Evolutionary conservation across 2,329 filamentous ascomycete species (phyloP).

Genomic region (Amylocarpus encephaloides): DNA sequence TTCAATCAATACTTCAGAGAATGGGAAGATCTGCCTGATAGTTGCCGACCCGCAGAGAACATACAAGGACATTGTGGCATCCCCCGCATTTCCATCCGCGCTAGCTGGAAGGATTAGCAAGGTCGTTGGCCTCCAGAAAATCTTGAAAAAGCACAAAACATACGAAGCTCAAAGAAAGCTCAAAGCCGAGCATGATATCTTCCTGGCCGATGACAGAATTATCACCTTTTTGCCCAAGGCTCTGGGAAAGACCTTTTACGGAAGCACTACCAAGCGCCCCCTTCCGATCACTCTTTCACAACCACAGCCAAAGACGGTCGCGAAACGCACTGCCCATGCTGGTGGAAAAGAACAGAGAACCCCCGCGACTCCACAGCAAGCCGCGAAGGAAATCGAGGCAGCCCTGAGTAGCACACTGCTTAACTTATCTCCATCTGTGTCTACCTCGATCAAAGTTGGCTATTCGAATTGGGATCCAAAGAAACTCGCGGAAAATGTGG

Average conservation of each 20-base stretch:
- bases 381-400: slow-evolving; percentile 76
- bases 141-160: slow-evolving; percentile 82
- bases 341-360: slow-evolving; percentile 48
- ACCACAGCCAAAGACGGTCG: slow-evolving; percentile 54
- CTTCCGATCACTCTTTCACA: slow-evolving; percentile 70
- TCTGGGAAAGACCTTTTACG: slow-evolving; percentile 91
- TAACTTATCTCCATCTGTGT: slow-evolving; percentile 70
- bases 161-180: slow-evolving; percentile 85
- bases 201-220: slow-evolving; percentile 87
- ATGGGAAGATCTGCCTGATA: slow-evolving; percentile 75
- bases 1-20: slow-evolving; percentile 60
- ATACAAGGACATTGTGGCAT: slow-evolving; percentile 83
- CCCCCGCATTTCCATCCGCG: slow-evolving; percentile 62
- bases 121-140: slow-evolving; percentile 75
- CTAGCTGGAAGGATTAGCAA: slow-evolving; percentile 63
- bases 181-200: slow-evolving; percentile 80
- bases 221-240: slow-evolving; percentile 64
- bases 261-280: slow-evolving; percentile 73
- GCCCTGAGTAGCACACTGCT: slow-evolving; percentile 73
- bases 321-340: slow-evolving; percentile 50
- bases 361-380: slow-evolving; percentile 40
- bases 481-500: slow-evolving; percentile 74
- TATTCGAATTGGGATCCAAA: slow-evolving; percentile 67
- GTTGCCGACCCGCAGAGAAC: slow-evolving; percentile 73
- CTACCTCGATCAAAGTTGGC: slow-evolving; percentile 75